Percentiles rank a stretch among this genome's conserved stretches.
Evolutionary conservation across 176 grass and related monocot genomes (phyloP).

Genomic region (Microstegium vimineum): DNA sequence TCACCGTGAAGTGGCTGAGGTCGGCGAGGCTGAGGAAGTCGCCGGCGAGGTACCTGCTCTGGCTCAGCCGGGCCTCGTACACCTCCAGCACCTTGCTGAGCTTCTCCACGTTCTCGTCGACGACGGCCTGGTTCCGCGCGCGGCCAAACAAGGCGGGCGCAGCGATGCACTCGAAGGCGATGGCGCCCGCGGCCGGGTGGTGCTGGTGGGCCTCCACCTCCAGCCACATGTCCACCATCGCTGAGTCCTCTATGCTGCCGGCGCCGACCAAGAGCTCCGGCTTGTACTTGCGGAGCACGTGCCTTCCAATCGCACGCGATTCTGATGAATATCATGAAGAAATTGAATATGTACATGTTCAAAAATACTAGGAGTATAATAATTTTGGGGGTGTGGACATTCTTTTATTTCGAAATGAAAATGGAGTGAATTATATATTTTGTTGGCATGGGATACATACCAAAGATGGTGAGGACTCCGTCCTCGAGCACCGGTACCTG

Average conservation of each 20-base stretch:
- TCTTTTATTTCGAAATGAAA: too few relatives aligned
- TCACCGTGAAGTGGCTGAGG: slow-evolving; percentile 39
- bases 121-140: slow-evolving; percentile 3
- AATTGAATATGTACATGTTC: too few relatives aligned
- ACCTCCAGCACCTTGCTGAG: slow-evolving; percentile 24
- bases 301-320: too few relatives aligned
- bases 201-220: slow-evolving; percentile 35
- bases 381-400: too few relatives aligned
- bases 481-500: too few relatives aligned
- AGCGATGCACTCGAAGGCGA: slow-evolving; percentile 5
- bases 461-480: too few relatives aligned
- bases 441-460: too few relatives aligned
- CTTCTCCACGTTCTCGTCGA: slow-evolving; percentile 31
- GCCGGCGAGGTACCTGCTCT: slow-evolving; percentile 31
- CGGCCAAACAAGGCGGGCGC: slow-evolving; percentile 29
- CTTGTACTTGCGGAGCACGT: background rate
- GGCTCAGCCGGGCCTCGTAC: slow-evolving; percentile 33
- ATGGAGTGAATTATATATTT: too few relatives aligned
- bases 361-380: too few relatives aligned
- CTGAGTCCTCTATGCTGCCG: background rate
- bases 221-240: slow-evolving; percentile 30
- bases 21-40: slow-evolving; percentile 43
- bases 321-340: too few relatives aligned
- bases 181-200: background rate
- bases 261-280: background rate